Percentiles rank a stretch among this genome's conserved stretches.
Conservation (phyloP, 202 grass and related monocot genomes). For the Carex sylvatica region DNA sequence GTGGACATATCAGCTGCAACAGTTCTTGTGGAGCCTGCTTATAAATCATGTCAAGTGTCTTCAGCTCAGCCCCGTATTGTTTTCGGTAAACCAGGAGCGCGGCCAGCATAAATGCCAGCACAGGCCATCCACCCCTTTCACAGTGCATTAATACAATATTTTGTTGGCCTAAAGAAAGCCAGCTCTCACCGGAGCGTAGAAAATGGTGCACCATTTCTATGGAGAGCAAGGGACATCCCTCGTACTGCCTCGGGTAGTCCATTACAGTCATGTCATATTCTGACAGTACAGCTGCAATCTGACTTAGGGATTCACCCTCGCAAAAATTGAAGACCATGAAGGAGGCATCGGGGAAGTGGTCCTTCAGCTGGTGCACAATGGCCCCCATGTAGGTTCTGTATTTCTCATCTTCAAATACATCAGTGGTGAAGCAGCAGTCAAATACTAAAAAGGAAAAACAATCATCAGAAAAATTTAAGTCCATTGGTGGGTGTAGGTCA, state of each 20-base stretch:
- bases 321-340: conserved; percentile 99
- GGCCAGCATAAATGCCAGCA: conserved; percentile 92
- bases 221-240: conserved; percentile 81
- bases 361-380: conserved; percentile 72
- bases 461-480: neutral
- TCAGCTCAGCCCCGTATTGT: conserved; percentile 75
- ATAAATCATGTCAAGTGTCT: conserved; percentile 94
- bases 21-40: conserved; percentile 86
- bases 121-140: conserved; percentile 86
- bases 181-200: conserved; percentile 81
- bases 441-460: conserved; percentile 56
- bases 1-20: conserved; percentile 67
- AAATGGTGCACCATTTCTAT: conserved; percentile 95
- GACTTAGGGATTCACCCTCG: conserved; percentile 66
- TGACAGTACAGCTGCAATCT: conserved; percentile 57
- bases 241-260: conserved; percentile 92
- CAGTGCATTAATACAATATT: conserved; percentile 93
- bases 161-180: conserved; percentile 83
- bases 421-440: conserved; percentile 93
- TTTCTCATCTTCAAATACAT: conserved; percentile 64
- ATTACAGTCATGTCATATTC: conserved; percentile 84
- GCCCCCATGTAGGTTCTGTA: conserved; percentile 71
- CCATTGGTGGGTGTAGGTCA: neutral
- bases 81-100: conserved; percentile 82
- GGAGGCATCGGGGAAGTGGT: conserved; percentile 75